A percentile compares a stretch with the other conserved stretches of the same genome.
phyloP scores from a whole-genome alignment of 2,329 filamentous ascomycete genomes.

The Microdochium trichocladiopsis region DNA sequence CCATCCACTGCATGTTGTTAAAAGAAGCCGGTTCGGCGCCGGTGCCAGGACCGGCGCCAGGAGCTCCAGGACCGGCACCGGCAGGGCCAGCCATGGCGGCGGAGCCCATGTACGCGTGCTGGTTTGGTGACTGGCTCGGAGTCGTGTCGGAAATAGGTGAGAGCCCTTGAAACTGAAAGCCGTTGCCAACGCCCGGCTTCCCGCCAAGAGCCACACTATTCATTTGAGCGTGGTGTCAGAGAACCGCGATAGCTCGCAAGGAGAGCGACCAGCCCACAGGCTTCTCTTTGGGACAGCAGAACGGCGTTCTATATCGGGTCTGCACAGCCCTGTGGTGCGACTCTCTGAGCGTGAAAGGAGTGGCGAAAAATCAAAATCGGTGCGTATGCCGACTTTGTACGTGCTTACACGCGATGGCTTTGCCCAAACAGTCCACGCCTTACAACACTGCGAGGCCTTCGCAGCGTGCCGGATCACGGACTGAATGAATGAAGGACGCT shows the following conservation, averaged over 20 bases:
- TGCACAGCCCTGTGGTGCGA: too few relatives aligned
- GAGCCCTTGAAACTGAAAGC: neutral
- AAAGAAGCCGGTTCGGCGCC: neutral
- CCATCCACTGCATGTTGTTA: slow-evolving; percentile 1
- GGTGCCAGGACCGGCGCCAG: neutral
- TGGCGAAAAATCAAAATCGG: too few relatives aligned
- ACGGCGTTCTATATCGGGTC: too few relatives aligned
- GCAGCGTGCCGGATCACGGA: too few relatives aligned
- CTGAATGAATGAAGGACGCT: too few relatives aligned
- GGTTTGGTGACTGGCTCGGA: neutral
- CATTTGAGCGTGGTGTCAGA: neutral
- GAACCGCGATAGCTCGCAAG: neutral
- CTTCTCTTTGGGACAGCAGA: too few relatives aligned
- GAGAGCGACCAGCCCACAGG: neutral
- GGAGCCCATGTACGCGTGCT: neutral
- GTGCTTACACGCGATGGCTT: too few relatives aligned
- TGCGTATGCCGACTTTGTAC: too few relatives aligned
- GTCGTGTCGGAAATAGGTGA: neutral
- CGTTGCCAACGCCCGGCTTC: neutral
- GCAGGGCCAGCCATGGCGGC: neutral
- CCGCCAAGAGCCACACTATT: neutral
- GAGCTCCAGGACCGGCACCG: neutral
- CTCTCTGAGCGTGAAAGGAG: too few relatives aligned
- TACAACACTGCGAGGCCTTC: too few relatives aligned
- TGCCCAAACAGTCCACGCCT: too few relatives aligned